Evolutionary conservation across 108 stramenopile genomes (phyloP), one percentile per base, ranked within the genome.

Genomic region (Cyclotella distinguenda): DNA sequence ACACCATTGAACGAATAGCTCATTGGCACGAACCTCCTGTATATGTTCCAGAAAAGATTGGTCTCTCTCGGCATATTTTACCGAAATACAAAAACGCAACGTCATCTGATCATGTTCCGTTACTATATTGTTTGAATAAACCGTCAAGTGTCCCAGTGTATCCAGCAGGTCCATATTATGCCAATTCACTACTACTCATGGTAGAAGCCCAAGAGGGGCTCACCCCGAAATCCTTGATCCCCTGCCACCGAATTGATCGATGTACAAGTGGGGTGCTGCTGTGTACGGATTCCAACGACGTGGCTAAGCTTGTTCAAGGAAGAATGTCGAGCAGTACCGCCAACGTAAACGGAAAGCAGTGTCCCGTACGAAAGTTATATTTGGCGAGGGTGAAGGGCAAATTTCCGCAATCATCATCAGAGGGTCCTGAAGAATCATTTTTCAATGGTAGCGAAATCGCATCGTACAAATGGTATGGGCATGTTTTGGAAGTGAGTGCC

Each of bases 1-100:
- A 88, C 61, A 76, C 70, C 7, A 73, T 93, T 19, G 63, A 69
- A 52, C 79, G 88, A 0, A 74, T 86, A 10, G 50, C 75, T n/a
- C 85, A 90, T 51, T 89, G 88, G 88, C 88, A 93, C 55, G 91
- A 93, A 57, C 86, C 91, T 40, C 91, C 91, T 3, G 63, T 93
- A 13, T 22, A 51, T 21, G 48, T 85, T 16, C 88, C 87, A n/a
- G 26, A 32, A 1, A 70, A 21, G 11, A 88, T 89, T 62, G 21
- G 60, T 9, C 57, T 88, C 0, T 77, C 83, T 59, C 81, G 78
- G 48, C 64, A 84, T 44, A 22, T n/a, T 6, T 43, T 93, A 16
- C 82, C 85, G 23, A 16, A 36, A 16, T 15, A 28, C 13, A 46
- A 35, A 9, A 75, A 13, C 15, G 35, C 27, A 10, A 56, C 19